phyloP scores from a whole-genome alignment of 2,329 filamentous ascomycete genomes.

The Aureobasidium pullulans region DNA sequence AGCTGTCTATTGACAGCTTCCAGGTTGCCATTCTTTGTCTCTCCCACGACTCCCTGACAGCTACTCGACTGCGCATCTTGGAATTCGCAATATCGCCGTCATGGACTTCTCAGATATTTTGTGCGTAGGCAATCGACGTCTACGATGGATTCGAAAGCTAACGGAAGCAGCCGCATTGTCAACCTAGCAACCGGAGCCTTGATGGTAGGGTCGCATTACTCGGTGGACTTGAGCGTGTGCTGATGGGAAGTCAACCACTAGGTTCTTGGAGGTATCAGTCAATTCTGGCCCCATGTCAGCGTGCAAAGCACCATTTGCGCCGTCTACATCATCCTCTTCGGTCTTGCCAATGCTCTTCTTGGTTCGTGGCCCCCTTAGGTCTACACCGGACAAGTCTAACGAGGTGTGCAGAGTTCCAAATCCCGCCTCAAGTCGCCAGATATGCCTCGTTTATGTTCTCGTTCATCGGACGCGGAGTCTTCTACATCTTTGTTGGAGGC shows the following conservation, averaged over 20 bases:
- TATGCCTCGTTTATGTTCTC: constrained; percentile 98
- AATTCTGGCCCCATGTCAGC: constrained; percentile 53
- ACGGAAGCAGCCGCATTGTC: constrained; percentile 68
- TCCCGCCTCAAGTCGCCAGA: constrained; percentile 83
- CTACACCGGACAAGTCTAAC: constrained; percentile 18
- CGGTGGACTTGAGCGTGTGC: background rate
- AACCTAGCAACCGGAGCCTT: constrained; percentile 52
- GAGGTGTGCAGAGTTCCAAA: constrained; percentile 68
- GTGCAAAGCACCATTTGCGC: constrained; percentile 72
- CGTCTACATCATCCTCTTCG: constrained; percentile 84
- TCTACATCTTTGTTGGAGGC: constrained; percentile 92
- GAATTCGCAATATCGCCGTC: constrained; percentile 22
- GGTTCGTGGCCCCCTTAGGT: background rate
- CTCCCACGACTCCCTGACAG: background rate
- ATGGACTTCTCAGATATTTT: constrained; percentile 94
- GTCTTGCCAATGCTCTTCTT: constrained; percentile 46
- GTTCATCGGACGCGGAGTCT: constrained; percentile 89
- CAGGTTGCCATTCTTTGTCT: constrained; percentile 3
- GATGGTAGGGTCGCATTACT: background rate
- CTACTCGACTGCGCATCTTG: background rate
- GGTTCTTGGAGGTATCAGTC: constrained; percentile 64
- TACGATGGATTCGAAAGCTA: background rate
- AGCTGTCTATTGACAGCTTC: constrained; percentile 4
- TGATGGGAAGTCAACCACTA: background rate
- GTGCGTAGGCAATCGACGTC: constrained; percentile 39